phyloP scores from a whole-genome alignment of 257 asterid genomes.

The Ballota nigra region DNA sequence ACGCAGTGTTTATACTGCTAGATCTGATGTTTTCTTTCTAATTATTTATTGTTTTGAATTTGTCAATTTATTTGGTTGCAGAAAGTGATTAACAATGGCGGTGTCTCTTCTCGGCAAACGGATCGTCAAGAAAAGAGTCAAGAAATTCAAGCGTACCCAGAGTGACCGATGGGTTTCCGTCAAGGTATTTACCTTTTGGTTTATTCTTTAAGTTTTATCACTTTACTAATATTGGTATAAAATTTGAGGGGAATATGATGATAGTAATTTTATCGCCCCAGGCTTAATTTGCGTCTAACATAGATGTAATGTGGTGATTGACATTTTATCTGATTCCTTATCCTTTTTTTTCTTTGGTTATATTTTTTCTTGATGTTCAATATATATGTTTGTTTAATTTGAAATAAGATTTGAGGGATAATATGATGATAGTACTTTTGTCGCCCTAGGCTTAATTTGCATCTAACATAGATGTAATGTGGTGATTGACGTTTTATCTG shows the following conservation, averaged over 20 bases:
- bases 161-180: slow-evolving; percentile 49
- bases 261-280: slow-evolving; percentile 43
- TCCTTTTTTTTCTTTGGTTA: not conserved
- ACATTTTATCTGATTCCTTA: slow-evolving; percentile 38
- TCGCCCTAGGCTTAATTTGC: slow-evolving; percentile 54
- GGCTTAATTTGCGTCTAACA: slow-evolving; percentile 38
- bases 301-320: slow-evolving; percentile 47
- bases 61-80: not conserved
- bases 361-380: not conserved
- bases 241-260: slow-evolving; percentile 31
- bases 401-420: slow-evolving; percentile 25
- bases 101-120: slow-evolving; percentile 47
- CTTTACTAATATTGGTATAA: not conserved
- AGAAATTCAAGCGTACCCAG: slow-evolving; percentile 49
- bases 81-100: slow-evolving; percentile 38
- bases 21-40: not conserved
- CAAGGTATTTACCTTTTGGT: slow-evolving; percentile 28
- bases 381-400: not conserved
- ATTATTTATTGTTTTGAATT: not conserved
- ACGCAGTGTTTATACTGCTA: not conserved
- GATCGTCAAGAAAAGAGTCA: slow-evolving; percentile 42
- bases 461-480: slow-evolving; percentile 33
- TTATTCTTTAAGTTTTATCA: not conserved
- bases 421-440: slow-evolving; percentile 36
- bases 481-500: slow-evolving; percentile 51